Base-by-base conservation (phyloP, 2,329 filamentous ascomycete genomes). In the Sclerotinia nivalis region DNA sequence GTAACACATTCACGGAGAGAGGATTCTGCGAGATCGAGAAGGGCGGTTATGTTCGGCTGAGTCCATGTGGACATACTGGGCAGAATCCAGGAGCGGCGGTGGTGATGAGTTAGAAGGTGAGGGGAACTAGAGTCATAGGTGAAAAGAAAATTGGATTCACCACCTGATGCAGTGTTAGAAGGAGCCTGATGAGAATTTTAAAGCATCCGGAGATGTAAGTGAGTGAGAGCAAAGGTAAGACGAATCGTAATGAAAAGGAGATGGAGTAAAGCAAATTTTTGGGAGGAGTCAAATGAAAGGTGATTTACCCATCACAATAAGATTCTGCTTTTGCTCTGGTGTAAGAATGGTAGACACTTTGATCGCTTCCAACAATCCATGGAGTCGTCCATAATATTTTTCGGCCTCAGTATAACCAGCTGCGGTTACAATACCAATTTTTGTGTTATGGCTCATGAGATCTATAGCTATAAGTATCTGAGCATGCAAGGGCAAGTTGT, bases 111-210 rank as follows among this genome's bases (percentile, higher is more conserved):
- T 18, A 98, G 86, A 25, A 91, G 87, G 79, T 91, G 84, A 1
- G 89, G 87, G 0, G 89, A 88, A 15, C 83, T 80, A 0, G 85
- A 82, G 71, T 89, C 86, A 81, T 91, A 97, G 66, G 89, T 89
- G 82, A 98, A 97, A 66, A 98, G 89, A 80, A 96, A 99, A 82
- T 97, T 98, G 71, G 92, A 93, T 81, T 99, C 96, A 69, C 96
- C 96, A 73, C 96, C 78, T 79, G 68, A 28, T 40, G 70, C 10
- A 61, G 60, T 67, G 68, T 69, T 70, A 56, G 58, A 10, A 67
- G 15, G 18, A 40, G 1, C n/a, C 8, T 25, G 58, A 60, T 20
- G 28, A 25, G 45, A 61, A 4, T 45, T 9, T 40, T 28, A 5
- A 37, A 40, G 12, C 12, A 15, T 8, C 12, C 34, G 2, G 34